A percentile compares a stretch with the other conserved stretches of the same genome.
Evolutionary conservation across 2,329 filamentous ascomycete species (phyloP).

Genomic region (Whalleya microplaca): DNA sequence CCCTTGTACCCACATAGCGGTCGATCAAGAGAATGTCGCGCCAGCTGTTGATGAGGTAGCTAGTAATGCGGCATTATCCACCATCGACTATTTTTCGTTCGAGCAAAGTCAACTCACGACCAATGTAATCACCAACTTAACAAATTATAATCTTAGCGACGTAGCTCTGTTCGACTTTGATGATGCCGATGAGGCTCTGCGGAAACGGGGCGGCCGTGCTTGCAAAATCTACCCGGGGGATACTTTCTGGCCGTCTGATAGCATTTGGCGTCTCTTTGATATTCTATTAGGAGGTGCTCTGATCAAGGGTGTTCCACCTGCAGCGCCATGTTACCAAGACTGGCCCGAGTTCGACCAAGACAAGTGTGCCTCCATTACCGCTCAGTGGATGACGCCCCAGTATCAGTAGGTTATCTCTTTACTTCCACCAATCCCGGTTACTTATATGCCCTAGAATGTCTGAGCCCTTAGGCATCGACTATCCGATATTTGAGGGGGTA

Average conservation of each 20-base stretch:
- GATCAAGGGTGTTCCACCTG: constrained; percentile 39
- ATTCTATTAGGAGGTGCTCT: constrained; percentile 36
- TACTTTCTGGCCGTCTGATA: constrained; percentile 30
- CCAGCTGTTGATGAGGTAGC: constrained; percentile 23
- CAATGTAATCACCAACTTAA: constrained; percentile 30
- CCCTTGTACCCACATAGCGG: constrained; percentile 12
- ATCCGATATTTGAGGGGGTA: constrained; percentile 40
- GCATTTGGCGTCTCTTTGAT: constrained; percentile 35
- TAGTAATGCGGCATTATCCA: constrained; percentile 9
- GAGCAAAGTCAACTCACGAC: constrained; percentile 25
- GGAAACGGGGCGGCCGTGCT: constrained; percentile 11
- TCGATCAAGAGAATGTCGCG: constrained; percentile 15
- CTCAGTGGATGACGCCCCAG: constrained; percentile 34
- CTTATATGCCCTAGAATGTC: constrained; percentile 10
- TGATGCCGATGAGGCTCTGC: constrained; percentile 7
- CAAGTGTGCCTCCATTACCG: constrained; percentile 33
- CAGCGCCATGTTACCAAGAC: constrained; percentile 38
- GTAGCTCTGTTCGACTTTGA: constrained; percentile 32
- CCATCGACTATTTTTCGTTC: constrained; percentile 18
- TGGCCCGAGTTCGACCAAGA: constrained; percentile 33
- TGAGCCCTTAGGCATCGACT: constrained; percentile 41
- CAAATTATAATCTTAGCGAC: constrained; percentile 28
- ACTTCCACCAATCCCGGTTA: not conserved
- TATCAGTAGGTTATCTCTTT: constrained; percentile 26
- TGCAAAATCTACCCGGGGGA: constrained; percentile 39